Percentiles rank a stretch among this genome's conserved stretches.
These are phyloP conservation scores for Quercus rubra DNA, from an alignment of 306 rosid genomes.

Conservation along the genomic window DNA sequence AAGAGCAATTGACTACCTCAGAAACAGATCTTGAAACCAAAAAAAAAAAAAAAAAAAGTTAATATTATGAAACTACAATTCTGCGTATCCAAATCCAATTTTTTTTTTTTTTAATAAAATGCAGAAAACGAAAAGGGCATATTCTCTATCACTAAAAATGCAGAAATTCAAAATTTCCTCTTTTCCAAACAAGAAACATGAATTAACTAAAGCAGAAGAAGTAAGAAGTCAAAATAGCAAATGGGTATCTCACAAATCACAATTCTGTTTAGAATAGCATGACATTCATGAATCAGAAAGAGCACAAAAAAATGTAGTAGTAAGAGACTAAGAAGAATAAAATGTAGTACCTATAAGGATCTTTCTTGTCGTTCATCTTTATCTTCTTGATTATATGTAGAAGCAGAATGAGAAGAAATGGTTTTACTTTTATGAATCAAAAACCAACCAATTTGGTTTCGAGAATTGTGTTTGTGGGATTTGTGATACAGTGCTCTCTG, in stretches of 20 bases:
- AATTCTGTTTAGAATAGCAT: neutral
- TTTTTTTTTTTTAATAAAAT: too few relatives aligned
- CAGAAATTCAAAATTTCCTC: neutral
- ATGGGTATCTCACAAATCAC: slow-evolving; percentile 3
- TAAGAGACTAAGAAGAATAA: neutral
- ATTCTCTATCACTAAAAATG: neutral
- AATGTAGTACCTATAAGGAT: neutral
- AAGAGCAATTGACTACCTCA: neutral
- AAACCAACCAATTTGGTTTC: too few relatives aligned
- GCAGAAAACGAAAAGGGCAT: neutral
- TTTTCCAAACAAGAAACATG: neutral
- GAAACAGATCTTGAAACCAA: neutral
- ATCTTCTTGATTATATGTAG: neutral
- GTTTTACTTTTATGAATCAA: too few relatives aligned
- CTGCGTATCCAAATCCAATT: neutral
- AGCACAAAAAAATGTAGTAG: neutral
- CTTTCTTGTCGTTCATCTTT: neutral
- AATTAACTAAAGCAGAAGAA: neutral
- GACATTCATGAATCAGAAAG: neutral
- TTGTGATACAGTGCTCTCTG: too few relatives aligned
- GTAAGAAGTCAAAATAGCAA: neutral
- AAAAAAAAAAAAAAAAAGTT: neutral
- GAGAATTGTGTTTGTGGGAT: too few relatives aligned
- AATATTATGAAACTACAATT: neutral
- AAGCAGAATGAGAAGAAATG: too few relatives aligned